Conservation (phyloP, 495 filamentous ascomycete species). For the Tuber umbilicatum region DNA sequence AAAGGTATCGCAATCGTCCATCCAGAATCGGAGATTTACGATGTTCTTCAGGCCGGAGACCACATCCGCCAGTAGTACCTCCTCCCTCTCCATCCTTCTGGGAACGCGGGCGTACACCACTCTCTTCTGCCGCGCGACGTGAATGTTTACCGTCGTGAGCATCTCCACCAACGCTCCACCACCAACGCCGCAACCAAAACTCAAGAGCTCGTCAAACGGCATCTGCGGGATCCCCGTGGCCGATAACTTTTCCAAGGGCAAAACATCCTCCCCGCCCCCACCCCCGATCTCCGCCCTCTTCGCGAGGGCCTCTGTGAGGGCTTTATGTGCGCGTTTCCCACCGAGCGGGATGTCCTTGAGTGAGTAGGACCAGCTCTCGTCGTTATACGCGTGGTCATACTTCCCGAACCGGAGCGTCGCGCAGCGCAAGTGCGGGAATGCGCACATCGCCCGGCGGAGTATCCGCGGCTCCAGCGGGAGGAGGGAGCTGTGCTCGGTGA, state of each 20-base stretch:
- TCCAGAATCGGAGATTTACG: neutral
- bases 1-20: neutral
- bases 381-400: constrained; percentile 14
- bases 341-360: constrained; percentile 10
- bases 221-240: neutral
- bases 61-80: neutral
- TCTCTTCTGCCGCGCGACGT: neutral
- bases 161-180: neutral
- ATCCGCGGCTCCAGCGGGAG: constrained; percentile 7
- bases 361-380: constrained; percentile 14
- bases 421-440: constrained; percentile 11
- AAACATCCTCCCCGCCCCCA: neutral
- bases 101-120: neutral
- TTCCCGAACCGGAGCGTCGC: constrained; percentile 17
- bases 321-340: constrained; percentile 16
- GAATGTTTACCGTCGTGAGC: constrained; percentile 5
- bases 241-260: neutral
- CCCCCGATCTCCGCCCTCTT: neutral
- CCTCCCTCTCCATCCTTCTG: neutral
- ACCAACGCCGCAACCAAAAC: neutral
- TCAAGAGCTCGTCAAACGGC: neutral
- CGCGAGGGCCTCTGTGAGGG: constrained; percentile 16
- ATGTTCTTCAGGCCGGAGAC: neutral
- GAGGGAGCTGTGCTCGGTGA: constrained; percentile 11
- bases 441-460: constrained; percentile 11